Evolutionary conservation across 2,329 filamentous ascomycete species (phyloP), one percentile per base, ranked within the genome.

Genomic region (Aspergillus cejpii): DNA sequence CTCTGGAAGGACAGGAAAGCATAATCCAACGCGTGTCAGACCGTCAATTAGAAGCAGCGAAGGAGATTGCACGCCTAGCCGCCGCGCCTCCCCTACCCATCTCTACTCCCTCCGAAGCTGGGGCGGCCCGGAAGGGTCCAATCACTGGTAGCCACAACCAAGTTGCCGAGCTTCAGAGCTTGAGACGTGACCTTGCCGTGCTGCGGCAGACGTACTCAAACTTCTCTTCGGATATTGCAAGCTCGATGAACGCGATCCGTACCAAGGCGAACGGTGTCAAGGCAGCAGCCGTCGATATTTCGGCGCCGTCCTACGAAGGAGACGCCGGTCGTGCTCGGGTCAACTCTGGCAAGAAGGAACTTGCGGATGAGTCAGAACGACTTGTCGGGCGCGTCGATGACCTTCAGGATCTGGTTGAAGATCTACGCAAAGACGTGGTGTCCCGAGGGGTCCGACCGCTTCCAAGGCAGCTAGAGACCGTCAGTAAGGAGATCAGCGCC

Each of bases 371-470:
- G 63, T 94, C 88, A 0, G 91, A 97, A 65, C 84, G 83, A 51
- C 82, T 98, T 45, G 90, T 98, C 54, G 84, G 81, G 55, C 85
- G 88, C 61, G 92, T 98, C 8, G 92, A 98, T 62, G 91, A 97
- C 61, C 77, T 98, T n/a, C 92, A 97, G 69, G 92, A 98, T 65
- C 75, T 92, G 43, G 87, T 98, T 15, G 92, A 98, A 67, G 92
- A 98, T 63, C 78, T 98, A 34, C 88, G 92, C 49, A 97, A 98
- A 71, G 92, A 98, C 61, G 92, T 98, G 37, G 92, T 98, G 37
- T 77, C 83, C 47, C 87, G 92, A 47, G 92, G 92, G 45, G 92
- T 98, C 37, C 84, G 92, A 27, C 92, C 92, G 6, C 74, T 94
- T 27, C 90, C 91, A 5, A 81, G 90, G 48, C 90, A 96, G 71